phyloP scores from a whole-genome alignment of 2,329 filamentous ascomycete genomes.

The Pyrenophora seminiperda region DNA sequence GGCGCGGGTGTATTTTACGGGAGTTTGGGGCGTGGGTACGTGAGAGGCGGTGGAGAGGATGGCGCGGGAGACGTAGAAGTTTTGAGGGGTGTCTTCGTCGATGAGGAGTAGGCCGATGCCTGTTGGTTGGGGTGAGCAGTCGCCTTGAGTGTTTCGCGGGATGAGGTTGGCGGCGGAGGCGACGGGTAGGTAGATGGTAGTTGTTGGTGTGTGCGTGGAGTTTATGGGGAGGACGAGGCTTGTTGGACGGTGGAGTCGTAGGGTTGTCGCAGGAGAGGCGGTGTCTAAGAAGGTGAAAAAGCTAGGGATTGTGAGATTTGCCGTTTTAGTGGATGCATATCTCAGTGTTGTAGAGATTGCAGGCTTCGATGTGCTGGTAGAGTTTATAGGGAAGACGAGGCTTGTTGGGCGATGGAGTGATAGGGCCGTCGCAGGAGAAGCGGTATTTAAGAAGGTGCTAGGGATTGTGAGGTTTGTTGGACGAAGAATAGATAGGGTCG shows the following conservation, averaged over 20 bases:
- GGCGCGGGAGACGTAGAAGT: slow-evolving; percentile 1
- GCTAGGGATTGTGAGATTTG: no score
- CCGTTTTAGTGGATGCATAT: no score
- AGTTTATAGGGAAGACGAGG: background rate
- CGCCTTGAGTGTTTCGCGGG: background rate
- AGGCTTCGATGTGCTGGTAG: no score
- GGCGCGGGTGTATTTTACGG: background rate
- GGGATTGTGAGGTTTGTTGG: no score
- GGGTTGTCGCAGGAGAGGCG: no score
- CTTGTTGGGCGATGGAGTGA: no score
- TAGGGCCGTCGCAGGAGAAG: no score
- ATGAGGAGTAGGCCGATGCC: background rate
- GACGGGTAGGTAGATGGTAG: background rate
- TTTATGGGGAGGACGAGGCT: background rate
- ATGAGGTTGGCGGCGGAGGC: background rate
- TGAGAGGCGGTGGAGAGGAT: background rate
- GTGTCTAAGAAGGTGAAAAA: no score
- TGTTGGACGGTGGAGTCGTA: no score
- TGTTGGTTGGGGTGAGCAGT: background rate
- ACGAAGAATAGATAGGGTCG: no score
- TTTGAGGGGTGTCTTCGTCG: background rate
- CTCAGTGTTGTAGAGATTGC: no score
- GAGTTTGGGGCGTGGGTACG: background rate
- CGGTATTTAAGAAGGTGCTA: no score
- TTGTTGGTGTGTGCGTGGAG: background rate